A percentile compares a stretch with the other conserved stretches of the same genome.
Evolutionary conservation across 805 yeast species (phyloP).

Genomic region (Millerozyma miso): DNA sequence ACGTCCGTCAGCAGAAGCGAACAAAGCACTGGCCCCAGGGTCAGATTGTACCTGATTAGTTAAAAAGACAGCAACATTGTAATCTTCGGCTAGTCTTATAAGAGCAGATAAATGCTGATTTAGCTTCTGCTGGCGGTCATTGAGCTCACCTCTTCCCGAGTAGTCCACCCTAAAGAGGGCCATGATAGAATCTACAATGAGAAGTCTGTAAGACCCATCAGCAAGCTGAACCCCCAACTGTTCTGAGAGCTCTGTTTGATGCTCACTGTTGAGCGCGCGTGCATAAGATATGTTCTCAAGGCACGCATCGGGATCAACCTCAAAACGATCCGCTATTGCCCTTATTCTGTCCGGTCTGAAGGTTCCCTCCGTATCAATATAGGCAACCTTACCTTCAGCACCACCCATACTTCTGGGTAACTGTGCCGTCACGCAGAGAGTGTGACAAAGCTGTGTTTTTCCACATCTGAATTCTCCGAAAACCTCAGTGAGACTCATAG

Average conservation of each 20-base stretch:
- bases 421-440: constrained; percentile 14
- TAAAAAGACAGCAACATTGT: constrained; percentile 12
- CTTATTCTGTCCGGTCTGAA: constrained; percentile 15
- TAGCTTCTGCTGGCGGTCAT: constrained; percentile 14
- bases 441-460: constrained; percentile 15
- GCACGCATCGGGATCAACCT: constrained; percentile 13
- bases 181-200: constrained; percentile 13
- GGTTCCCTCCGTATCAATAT: constrained; percentile 15
- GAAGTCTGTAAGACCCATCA: constrained; percentile 11
- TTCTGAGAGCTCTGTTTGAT: constrained; percentile 13
- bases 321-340: constrained; percentile 13
- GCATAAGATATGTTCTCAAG: constrained; percentile 14
- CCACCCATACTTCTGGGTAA: constrained; percentile 14
- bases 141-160: constrained; percentile 14
- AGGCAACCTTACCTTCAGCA: constrained; percentile 15
- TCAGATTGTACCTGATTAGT: constrained; percentile 16
- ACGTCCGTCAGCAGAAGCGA: constrained; percentile 14
- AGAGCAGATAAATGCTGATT: constrained; percentile 12
- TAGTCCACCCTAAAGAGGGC: constrained; percentile 15
- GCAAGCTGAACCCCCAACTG: constrained; percentile 11
- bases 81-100: constrained; percentile 13
- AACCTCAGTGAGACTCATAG: constrained; percentile 15
- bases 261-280: constrained; percentile 14
- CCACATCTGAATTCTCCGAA: constrained; percentile 17
- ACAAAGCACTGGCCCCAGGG: constrained; percentile 14